Evolutionary conservation across 2,329 filamentous ascomycete genomes (phyloP), one percentile per base, ranked within the genome.

Genomic region (Cercospora berteroae): DNA sequence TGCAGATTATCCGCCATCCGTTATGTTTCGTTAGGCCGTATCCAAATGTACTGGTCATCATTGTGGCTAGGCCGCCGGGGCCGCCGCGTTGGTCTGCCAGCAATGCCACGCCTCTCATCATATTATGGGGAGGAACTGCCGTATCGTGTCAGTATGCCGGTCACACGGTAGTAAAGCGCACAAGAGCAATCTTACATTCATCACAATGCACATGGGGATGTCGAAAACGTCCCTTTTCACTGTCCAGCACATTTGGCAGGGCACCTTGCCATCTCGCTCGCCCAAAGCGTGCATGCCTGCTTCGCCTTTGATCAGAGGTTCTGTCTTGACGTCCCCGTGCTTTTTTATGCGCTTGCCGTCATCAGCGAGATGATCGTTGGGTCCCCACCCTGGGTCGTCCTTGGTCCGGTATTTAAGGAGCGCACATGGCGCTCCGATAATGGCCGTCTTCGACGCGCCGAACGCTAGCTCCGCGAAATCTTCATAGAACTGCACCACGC

Each of bases 191-290:
- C 94, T 90, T 80, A 97, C 95, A 82, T 97, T 97, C 84, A 98
- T 94, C 76, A 97, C 92, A 79, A 98, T 96, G 82, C 98, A 85
- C 93, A 97, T 97, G 23, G 95, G 95, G 80, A 98, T 97, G 81
- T 98, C 94, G 82, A 98, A 98, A 48, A 95, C 92, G 79, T 99
- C 95, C 70, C 94, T 86, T 82, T 97, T 97, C 70, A 98, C 94
- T 70, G 92, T 94, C 94, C 94, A 98, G 82, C 92, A 96, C 81
- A 96, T 97, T 75, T 91, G 93, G 82, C 94, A 97, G 77, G 96
- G 92, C 66, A 98, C 91, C 80, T 95, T 94, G 63, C 94, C 94
- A 75, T 96, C 93, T 77, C 88, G 90, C 76, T 92, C 84, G 0
- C 87, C 92, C 13, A 97, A 86, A 75, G 89, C 88, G 64, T 90